phyloP scores from a whole-genome alignment of 164 flowering plant genomes.

The Vitis labrusca region DNA sequence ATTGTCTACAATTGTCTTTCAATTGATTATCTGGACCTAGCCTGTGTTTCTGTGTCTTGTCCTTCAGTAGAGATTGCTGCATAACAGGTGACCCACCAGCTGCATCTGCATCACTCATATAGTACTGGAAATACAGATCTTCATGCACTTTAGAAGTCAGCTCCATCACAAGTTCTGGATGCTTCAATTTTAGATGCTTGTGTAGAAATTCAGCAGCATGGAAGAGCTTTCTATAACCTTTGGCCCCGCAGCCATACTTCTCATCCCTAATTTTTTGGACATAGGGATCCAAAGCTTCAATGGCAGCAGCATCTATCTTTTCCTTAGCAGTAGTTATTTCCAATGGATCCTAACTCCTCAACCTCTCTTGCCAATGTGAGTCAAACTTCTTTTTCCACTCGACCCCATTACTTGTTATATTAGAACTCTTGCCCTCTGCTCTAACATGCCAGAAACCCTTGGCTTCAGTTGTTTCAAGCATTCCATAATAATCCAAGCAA shows the following conservation, averaged over 20 bases:
- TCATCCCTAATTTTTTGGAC: conserved; percentile 98
- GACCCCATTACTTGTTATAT: conserved; percentile 42
- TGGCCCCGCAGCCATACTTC: conserved; percentile 99
- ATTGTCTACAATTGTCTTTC: conserved; percentile 67
- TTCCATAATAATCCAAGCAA: conserved; percentile 94
- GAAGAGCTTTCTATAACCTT: conserved; percentile 97
- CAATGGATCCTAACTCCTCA: conserved; percentile 82
- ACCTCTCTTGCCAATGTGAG: conserved; percentile 79
- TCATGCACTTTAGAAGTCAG: conserved; percentile 87
- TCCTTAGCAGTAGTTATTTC: conserved; percentile 94
- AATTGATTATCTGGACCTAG: conserved; percentile 55
- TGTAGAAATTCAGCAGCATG: conserved; percentile 98
- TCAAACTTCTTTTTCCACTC: conserved; percentile 96
- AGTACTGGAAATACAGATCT: conserved; percentile 89
- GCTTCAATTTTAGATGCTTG: conserved; percentile 93
- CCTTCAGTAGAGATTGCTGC: conserved; percentile 80
- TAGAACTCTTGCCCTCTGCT: conserved; percentile 62
- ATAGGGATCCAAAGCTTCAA: conserved; percentile 81
- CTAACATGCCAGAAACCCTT: conserved; percentile 93
- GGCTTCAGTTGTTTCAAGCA: conserved; percentile 77
- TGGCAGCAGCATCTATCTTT: conserved; percentile 87
- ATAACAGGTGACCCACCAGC: conserved; percentile 90
- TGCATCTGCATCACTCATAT: conserved; percentile 92
- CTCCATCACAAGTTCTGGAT: conserved; percentile 81
- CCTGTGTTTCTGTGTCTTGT: conserved; percentile 63